These are phyloP conservation scores for Eucalyptus tenuipes DNA, from an alignment of 345 rosid species.

Conservation along the genomic window DNA sequence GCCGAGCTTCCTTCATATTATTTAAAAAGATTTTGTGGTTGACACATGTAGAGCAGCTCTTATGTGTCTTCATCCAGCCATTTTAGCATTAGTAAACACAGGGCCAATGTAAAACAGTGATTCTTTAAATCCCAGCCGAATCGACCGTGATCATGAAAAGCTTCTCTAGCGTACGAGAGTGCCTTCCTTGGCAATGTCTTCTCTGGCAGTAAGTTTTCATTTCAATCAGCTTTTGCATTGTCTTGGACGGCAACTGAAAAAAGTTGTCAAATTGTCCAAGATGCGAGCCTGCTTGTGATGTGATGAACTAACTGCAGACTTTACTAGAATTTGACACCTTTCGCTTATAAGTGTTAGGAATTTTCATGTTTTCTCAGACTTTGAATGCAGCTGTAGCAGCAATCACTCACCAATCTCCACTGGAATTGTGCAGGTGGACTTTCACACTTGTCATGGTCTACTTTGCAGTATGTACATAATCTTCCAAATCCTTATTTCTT, in stretches of 20 bases:
- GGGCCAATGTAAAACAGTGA: not conserved
- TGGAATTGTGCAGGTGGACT: constrained; percentile 64
- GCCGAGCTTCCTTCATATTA: not conserved
- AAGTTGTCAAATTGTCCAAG: not conserved
- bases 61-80: not conserved
- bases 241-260: not conserved
- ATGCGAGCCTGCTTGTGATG: not conserved
- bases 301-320: not conserved
- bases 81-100: not conserved
- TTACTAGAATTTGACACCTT: not conserved
- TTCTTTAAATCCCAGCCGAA: not conserved
- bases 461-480: constrained; percentile 54
- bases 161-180: not conserved
- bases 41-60: not conserved
- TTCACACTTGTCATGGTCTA: constrained; percentile 70
- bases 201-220: not conserved
- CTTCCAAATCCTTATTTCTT: not conserved
- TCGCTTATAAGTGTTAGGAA: not conserved
- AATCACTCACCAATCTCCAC: not conserved
- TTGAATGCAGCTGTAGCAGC: not conserved
- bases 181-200: not conserved
- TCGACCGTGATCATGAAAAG: not conserved
- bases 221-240: not conserved
- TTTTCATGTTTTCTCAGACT: not conserved
- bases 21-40: not conserved